phyloP scores from a whole-genome alignment of 1,139 yeast genomes.

The Suhomyces panamericanus region DNA sequence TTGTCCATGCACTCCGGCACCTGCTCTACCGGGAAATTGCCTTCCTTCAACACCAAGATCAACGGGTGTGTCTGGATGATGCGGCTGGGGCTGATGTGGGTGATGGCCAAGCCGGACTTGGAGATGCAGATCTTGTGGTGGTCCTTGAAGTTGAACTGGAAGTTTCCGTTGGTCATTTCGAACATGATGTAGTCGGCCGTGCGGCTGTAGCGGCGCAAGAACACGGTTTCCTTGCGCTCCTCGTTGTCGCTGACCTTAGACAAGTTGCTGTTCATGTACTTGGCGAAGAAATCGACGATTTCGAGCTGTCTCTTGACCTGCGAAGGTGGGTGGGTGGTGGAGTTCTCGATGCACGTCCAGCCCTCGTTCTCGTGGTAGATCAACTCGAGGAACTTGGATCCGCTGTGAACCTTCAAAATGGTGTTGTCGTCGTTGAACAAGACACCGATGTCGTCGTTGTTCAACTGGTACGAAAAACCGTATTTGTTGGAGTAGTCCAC shows the following conservation, averaged over 20 bases:
- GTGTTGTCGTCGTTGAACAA: conserved; percentile 82
- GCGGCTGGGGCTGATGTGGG: conserved; percentile 80
- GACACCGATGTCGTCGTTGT: conserved; percentile 91
- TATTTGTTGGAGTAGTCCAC: conserved; percentile 95
- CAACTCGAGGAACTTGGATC: conserved; percentile 61
- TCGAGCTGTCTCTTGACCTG: conserved; percentile 71
- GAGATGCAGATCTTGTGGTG: conserved; percentile 86
- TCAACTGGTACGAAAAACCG: conserved; percentile 91
- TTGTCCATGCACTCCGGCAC: conserved; percentile 55
- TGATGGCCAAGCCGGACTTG: conserved; percentile 70
- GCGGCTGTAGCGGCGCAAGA: conserved; percentile 79
- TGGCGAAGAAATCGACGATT: conserved; percentile 80
- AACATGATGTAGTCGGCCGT: conserved; percentile 84
- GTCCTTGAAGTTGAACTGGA: conserved; percentile 93
- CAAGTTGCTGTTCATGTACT: conserved; percentile 78
- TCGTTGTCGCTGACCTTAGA: conserved; percentile 69
- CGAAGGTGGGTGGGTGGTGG: conserved; percentile 55
- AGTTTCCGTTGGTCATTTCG: conserved; percentile 87
- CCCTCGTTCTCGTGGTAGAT: conserved; percentile 64
- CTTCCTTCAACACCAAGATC: conserved; percentile 58
- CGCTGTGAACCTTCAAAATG: conserved; percentile 66
- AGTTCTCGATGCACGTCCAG: conserved; percentile 71
- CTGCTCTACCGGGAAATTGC: conserved; percentile 56
- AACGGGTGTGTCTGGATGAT: conserved; percentile 70
- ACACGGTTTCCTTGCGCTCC: conserved; percentile 61